phyloP scores from a whole-genome alignment of 148 eudicot genomes.

The Persicaria maculosa region DNA sequence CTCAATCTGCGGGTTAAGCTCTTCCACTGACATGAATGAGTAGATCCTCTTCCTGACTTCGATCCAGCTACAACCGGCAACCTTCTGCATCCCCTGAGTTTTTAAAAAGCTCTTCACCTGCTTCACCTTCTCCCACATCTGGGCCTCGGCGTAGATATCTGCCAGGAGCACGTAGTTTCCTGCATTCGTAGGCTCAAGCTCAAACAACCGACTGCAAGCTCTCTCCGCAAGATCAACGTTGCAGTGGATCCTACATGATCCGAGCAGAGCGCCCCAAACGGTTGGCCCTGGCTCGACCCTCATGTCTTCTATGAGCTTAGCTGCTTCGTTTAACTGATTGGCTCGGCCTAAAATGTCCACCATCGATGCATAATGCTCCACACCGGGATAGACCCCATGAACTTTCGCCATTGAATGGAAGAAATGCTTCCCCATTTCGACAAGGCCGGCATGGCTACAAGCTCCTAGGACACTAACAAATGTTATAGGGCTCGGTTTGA shows the following conservation, averaged over 20 bases:
- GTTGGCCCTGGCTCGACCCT: conserved; percentile 65
- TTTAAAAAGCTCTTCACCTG: conserved; percentile 57
- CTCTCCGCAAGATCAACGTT: conserved; percentile 82
- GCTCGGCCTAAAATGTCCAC: conserved; percentile 98
- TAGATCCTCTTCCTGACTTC: conserved; percentile 63
- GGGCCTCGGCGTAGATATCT: conserved; percentile 71
- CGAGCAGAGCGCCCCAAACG: conserved; percentile 91
- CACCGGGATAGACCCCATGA: conserved; percentile 50
- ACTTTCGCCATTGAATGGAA: conserved; percentile 57
- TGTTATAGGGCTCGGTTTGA: conserved; percentile 62
- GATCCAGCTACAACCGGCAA: conserved; percentile 78
- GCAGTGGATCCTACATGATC: conserved; percentile 87
- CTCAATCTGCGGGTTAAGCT: conserved; percentile 72
- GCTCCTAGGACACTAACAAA: conserved; percentile 80
- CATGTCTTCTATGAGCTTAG: conserved; percentile 56
- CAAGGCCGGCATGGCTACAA: conserved; percentile 90
- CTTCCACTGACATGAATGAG: conserved; percentile 67
- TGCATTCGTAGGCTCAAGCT: conserved; percentile 84
- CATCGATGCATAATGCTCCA: conserved; percentile 88
- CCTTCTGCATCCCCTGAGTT: conserved; percentile 58
- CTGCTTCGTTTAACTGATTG: conserved; percentile 71
- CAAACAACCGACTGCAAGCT: conserved; percentile 63
- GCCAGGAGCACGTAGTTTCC: conserved; percentile 89
- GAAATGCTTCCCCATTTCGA: conserved; percentile 52
- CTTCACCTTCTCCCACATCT: conserved; percentile 75